A percentile compares a stretch with the other conserved stretches of the same genome.
phyloP scores from a whole-genome alignment of 2,329 filamentous ascomycete genomes.

The Albophoma yamanashiensis region DNA sequence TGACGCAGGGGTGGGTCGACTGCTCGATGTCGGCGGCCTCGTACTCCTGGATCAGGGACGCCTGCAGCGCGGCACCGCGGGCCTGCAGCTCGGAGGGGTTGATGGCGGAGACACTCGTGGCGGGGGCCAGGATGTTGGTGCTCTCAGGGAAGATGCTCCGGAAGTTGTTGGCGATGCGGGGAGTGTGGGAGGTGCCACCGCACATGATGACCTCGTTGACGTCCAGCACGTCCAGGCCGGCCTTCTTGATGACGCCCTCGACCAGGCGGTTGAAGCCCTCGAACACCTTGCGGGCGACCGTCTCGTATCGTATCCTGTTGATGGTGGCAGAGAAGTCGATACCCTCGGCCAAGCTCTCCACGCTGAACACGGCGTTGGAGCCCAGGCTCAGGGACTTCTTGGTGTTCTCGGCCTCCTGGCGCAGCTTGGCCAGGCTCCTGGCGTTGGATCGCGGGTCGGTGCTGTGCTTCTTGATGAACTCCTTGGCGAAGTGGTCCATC shows the following conservation, averaged over 20 bases:
- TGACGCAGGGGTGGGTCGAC: constrained; percentile 90
- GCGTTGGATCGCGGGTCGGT: constrained; percentile 75
- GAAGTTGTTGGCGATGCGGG: constrained; percentile 79
- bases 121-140: constrained; percentile 71
- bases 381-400: constrained; percentile 90
- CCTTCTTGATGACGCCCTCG: constrained; percentile 80
- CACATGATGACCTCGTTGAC: constrained; percentile 91
- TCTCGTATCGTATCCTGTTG: constrained; percentile 89
- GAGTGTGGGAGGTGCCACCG: constrained; percentile 86
- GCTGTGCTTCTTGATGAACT: constrained; percentile 96
- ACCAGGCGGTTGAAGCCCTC: constrained; percentile 80
- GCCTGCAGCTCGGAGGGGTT: constrained; percentile 89
- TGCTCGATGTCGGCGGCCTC: constrained; percentile 90
- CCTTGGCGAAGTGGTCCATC: constrained; percentile 95
- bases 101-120: constrained; percentile 66
- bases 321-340: constrained; percentile 86
- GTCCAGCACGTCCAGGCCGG: constrained; percentile 81
- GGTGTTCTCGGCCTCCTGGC: constrained; percentile 78
- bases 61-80: constrained; percentile 89
- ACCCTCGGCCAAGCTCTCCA: constrained; percentile 82
- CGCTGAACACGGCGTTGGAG: constrained; percentile 79
- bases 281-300: constrained; percentile 77
- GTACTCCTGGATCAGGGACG: constrained; percentile 88
- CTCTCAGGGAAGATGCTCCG: constrained; percentile 68
- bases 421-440: constrained; percentile 80